These are phyloP conservation scores for Euphorbia schlechtendalii DNA, from an alignment of 441 rosid genomes.

Conservation along the genomic window DNA sequence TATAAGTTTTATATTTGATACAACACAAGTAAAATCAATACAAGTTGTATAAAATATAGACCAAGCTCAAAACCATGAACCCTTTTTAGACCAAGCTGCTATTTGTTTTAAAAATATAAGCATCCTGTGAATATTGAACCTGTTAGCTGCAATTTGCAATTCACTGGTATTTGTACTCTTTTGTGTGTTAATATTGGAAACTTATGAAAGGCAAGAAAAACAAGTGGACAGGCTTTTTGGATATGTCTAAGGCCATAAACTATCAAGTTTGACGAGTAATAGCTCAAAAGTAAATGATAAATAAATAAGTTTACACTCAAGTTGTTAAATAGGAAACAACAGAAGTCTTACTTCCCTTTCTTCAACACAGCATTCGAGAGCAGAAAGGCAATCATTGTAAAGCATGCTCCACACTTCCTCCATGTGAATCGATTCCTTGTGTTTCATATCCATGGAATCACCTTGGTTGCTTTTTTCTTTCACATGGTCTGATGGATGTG, in stretches of 20 bases:
- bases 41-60: no score
- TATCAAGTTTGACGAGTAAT: slow-evolving; percentile 1
- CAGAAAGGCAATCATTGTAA: slow-evolving; percentile 86
- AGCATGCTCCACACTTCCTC: slow-evolving; percentile 84
- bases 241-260: neutral
- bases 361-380: slow-evolving; percentile 85
- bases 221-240: neutral
- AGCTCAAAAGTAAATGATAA: neutral
- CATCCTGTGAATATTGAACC: no score
- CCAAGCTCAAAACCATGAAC: no score
- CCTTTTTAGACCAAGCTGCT: no score
- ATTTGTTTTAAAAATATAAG: no score
- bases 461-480: slow-evolving; percentile 37
- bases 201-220: neutral
- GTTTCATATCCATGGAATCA: slow-evolving; percentile 32
- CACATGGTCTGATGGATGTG: slow-evolving; percentile 32
- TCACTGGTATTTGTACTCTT: no score
- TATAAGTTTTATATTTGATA: no score
- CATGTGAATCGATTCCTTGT: slow-evolving; percentile 42
- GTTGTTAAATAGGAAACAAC: slow-evolving; percentile 8
- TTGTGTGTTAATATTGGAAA: no score
- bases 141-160: no score
- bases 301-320: no score
- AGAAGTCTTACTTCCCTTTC: slow-evolving; percentile 73
- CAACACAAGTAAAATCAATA: no score